Percentiles rank a stretch among this genome's conserved stretches.
phyloP scores from a whole-genome alignment of 768 basidiomycete species.

The Trametes cinnabarina region DNA sequence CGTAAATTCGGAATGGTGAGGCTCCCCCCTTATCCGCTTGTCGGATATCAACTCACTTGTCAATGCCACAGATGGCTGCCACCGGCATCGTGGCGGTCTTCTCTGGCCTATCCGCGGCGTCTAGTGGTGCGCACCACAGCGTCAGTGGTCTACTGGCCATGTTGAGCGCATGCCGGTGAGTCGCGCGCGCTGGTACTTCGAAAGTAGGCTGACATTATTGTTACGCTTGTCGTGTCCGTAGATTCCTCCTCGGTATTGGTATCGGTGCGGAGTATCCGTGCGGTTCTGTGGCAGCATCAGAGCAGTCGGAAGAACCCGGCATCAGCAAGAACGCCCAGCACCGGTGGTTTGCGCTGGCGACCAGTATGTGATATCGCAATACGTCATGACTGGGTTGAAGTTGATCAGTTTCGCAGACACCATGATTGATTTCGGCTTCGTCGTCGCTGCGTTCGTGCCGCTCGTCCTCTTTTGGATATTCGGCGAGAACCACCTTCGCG shows the following conservation, averaged over 20 bases:
- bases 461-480: conserved; percentile 90
- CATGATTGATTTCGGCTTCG: conserved; percentile 88
- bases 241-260: conserved; percentile 87
- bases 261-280: conserved; percentile 89
- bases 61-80: conserved; percentile 61
- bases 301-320: conserved; percentile 82
- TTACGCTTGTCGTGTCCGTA: too few relatives aligned
- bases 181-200: too few relatives aligned
- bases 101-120: conserved; percentile 78
- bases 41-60: neutral
- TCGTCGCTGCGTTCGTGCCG: conserved; percentile 76
- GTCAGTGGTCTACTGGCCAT: conserved; percentile 72
- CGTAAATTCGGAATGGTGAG: conserved; percentile 84
- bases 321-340: conserved; percentile 81
- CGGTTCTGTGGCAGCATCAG: conserved; percentile 84
- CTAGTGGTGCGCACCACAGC: conserved; percentile 72
- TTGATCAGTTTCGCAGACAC: conserved; percentile 44
- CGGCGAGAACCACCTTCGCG: conserved; percentile 74
- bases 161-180: conserved; percentile 74
- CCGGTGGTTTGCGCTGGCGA: conserved; percentile 83
- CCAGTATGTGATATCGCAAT: conserved; percentile 53
- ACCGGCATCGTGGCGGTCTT: conserved; percentile 84
- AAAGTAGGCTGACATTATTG: too few relatives aligned
- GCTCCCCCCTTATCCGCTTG: neutral
- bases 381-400: neutral